Base-by-base conservation (phyloP, 1,284 basidiomycete species). In the Hemileia vastatrix region DNA sequence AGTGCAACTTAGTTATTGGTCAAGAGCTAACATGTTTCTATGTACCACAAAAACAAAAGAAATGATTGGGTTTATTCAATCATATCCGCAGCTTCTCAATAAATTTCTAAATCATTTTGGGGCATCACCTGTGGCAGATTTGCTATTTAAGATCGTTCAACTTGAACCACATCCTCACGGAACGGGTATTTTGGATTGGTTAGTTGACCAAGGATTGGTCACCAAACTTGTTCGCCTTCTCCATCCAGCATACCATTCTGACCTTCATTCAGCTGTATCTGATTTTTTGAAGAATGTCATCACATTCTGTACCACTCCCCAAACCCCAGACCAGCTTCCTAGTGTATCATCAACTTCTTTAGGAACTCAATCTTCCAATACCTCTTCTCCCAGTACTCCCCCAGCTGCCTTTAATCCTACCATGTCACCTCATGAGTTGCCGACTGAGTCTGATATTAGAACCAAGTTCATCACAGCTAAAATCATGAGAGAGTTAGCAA, bases 221-320 rank as follows among this genome's bases (percentile, higher is more conserved):
- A 82, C 83, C 27, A 84, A 84, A 50, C 82, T 97, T 44, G 83
- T 96, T 64, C 84, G 84, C 67, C 81, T 93, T 19, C 83, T 97
- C 15, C 88, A 91, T 0, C 91, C 95, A 0, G 76, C 81, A 8
- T 80, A 90, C 65, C 83, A 85, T 8, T 80, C 84, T 18, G 86
- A 92, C 66, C 84, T 88, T 64, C 94, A 98, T 77, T 82, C 84
- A 27, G 86, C 92, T 53, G 89, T 91, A 32, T 83, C 91, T 1
- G 95, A 99, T 66, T 82, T 97, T 55, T 84, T 98, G 72, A 95
- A 95, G 77, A 87, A 87, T 59, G 91, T 97, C 68, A 92, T 98
- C 68, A 88, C 91, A 23, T 87, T 97, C 79, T 90, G 91, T 18
- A 88, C 91, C 1, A 90, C 92, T 2, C 87, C 90, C 1, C 87